Base-by-base conservation (phyloP, 495 filamentous ascomycete genomes). In the Elaphomyces granulatus region DNA sequence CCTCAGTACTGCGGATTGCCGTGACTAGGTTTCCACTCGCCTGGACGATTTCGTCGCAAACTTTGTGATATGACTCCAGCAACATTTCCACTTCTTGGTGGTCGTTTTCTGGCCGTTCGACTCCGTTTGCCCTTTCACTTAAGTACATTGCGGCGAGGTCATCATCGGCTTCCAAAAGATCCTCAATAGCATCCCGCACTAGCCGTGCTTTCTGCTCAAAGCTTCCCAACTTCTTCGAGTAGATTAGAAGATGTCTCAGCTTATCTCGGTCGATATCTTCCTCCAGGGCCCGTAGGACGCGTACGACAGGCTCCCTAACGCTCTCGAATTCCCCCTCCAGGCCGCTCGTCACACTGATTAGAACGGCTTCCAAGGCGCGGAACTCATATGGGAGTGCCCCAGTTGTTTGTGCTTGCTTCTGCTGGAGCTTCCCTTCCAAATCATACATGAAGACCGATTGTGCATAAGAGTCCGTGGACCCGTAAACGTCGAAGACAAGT, bases 361-460 rank as follows among this genome's bases (percentile, higher is more conserved):
- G 47, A 19, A 73, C 68, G 7, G 70, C 66, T 54, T 73, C 70
- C 15, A 73, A 57, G 12, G 68, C 70, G 28, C 70, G 76, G 45
- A 80, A 73, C 50, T 80, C 77, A 45, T 81, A 80, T 0, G 77
- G 71, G 12, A 81, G 54, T 15, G 65, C 56, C 28, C 77, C 64
- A 10, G 63, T 54, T 26, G 61, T 58, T 21, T 60, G 65, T 4
- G 60, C 51, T 38, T 60, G 57, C 45, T 63, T 70, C 50, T 78
- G 73, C 17, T 71, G 67, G 30, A 81, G 53, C 48, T 80, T 80
- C 16, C 70, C 72, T 51, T 79, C 73, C 17, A 81, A 54, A 53
- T 96, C 90, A 53, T 95, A 94, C 68, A 98, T 94, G 57, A 98
- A 96, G 15, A 87, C 73, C 2, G 87, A 94, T 53, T 95, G 92